Evolutionary conservation across 1,284 basidiomycete species (phyloP).

Genomic region (Meripilus lineatus): DNA sequence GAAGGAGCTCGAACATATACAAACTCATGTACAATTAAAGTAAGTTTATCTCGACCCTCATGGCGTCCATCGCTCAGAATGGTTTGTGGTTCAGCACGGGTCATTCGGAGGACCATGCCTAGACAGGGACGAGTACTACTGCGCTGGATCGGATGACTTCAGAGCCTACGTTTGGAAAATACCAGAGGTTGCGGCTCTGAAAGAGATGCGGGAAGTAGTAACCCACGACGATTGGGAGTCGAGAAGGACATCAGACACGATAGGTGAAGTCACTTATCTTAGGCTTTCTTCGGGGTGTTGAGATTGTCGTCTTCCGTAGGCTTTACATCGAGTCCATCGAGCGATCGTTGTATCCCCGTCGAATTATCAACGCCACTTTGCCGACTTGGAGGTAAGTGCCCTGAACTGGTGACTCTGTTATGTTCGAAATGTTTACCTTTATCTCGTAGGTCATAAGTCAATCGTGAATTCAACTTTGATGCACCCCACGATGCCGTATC

Average conservation of each 20-base stretch:
- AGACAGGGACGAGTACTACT: conserved; percentile 54
- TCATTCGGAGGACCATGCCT: conserved; percentile 60
- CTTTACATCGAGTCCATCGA: conserved; percentile 36
- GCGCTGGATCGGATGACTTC: conserved; percentile 77
- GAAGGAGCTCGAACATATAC: conserved; percentile 49
- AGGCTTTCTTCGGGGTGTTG: neutral
- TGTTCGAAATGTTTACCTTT: neutral
- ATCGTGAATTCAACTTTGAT: conserved; percentile 71
- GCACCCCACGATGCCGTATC: conserved; percentile 63
- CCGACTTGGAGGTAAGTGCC: conserved; percentile 45
- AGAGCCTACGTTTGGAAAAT: conserved; percentile 76
- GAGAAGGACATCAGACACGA: conserved; percentile 20
- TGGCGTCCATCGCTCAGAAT: neutral
- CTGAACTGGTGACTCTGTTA: neutral
- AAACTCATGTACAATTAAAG: conserved; percentile 78
- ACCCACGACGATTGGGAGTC: conserved; percentile 37
- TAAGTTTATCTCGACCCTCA: conserved; percentile 18
- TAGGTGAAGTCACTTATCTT: conserved; percentile 35
- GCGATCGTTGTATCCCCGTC: conserved; percentile 45
- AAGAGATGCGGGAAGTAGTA: conserved; percentile 38
- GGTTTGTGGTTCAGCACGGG: conserved; percentile 50
- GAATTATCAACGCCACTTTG: conserved; percentile 53
- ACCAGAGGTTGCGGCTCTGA: conserved; percentile 43
- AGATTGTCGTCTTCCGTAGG: conserved; percentile 29
- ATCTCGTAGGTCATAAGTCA: conserved; percentile 54